Evolutionary conservation across 805 yeast genomes (phyloP).

Genomic region (Cyberlindnera euphorbiiphila): DNA sequence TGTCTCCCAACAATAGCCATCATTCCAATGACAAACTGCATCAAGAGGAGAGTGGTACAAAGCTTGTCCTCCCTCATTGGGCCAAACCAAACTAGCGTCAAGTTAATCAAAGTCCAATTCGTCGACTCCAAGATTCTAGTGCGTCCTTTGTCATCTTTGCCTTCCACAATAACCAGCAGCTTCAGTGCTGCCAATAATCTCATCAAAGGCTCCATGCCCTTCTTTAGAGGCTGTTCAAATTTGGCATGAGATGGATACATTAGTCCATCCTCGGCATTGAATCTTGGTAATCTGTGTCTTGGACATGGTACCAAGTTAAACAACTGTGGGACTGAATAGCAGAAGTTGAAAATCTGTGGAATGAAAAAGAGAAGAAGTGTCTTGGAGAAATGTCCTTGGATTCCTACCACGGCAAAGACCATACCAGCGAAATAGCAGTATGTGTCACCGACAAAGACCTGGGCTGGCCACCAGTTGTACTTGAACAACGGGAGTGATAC

Average conservation of each 20-base stretch:
- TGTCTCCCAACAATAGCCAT: slow-evolving; percentile 71
- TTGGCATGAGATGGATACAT: slow-evolving; percentile 68
- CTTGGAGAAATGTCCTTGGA: slow-evolving; percentile 93
- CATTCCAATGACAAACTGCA: slow-evolving; percentile 68
- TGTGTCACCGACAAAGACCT: slow-evolving; percentile 95
- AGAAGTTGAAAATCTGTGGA: slow-evolving; percentile 88
- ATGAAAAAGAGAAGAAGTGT: slow-evolving; percentile 80
- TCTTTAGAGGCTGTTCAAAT: slow-evolving; percentile 33
- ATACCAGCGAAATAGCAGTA: slow-evolving; percentile 97
- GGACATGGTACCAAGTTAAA: slow-evolving; percentile 90
- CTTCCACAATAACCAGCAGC: slow-evolving; percentile 41
- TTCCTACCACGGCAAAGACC: slow-evolving; percentile 97
- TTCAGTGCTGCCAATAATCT: slow-evolving; percentile 42
- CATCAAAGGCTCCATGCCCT: slow-evolving; percentile 37
- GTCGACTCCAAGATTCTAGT: slow-evolving; percentile 25
- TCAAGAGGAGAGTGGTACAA: slow-evolving; percentile 51
- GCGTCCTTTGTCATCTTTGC: slow-evolving; percentile 19
- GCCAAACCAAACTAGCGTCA: slow-evolving; percentile 81
- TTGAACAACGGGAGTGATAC: slow-evolving; percentile 72
- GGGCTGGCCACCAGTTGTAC: slow-evolving; percentile 88
- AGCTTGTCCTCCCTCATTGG: slow-evolving; percentile 83
- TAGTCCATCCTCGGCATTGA: slow-evolving; percentile 61
- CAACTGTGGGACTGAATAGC: slow-evolving; percentile 90
- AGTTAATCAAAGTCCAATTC: slow-evolving; percentile 84
- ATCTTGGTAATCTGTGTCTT: slow-evolving; percentile 85